A percentile compares a stretch with the other conserved stretches of the same genome.
phyloP scores from a whole-genome alignment of 1,284 basidiomycete genomes.

The Puccinia horiana region DNA sequence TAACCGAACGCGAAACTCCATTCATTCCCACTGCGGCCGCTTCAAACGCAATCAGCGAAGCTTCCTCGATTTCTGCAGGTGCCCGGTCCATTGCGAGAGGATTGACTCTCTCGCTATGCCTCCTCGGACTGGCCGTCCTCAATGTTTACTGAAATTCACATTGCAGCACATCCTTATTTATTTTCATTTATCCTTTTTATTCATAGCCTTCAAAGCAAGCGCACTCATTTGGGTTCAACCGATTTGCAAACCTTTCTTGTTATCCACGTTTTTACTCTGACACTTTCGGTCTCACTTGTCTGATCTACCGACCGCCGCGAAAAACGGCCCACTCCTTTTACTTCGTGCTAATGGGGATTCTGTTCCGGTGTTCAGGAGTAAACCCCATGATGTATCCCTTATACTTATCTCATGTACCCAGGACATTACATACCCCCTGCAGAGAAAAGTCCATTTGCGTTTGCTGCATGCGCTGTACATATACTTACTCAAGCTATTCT shows the following conservation, averaged over 20 bases:
- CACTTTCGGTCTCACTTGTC: background rate
- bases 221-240: constrained; percentile 4
- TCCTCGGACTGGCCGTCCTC: background rate
- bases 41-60: background rate
- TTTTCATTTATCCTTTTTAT: background rate
- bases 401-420: background rate
- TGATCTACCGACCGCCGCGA: background rate
- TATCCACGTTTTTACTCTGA: background rate
- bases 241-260: background rate
- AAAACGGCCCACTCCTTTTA: background rate
- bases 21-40: background rate
- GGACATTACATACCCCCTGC: background rate
- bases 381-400: background rate
- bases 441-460: constrained; percentile 7
- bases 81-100: background rate
- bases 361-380: background rate
- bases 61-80: background rate
- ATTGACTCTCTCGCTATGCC: background rate
- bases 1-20: background rate
- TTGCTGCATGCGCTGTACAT: constrained; percentile 2
- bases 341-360: background rate
- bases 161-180: background rate
- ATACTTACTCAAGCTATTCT: background rate
- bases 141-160: background rate
- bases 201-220: background rate